These are phyloP conservation scores for Blastobotrys indianensis DNA, from an alignment of 1,139 yeast species.

Conservation along the genomic window DNA sequence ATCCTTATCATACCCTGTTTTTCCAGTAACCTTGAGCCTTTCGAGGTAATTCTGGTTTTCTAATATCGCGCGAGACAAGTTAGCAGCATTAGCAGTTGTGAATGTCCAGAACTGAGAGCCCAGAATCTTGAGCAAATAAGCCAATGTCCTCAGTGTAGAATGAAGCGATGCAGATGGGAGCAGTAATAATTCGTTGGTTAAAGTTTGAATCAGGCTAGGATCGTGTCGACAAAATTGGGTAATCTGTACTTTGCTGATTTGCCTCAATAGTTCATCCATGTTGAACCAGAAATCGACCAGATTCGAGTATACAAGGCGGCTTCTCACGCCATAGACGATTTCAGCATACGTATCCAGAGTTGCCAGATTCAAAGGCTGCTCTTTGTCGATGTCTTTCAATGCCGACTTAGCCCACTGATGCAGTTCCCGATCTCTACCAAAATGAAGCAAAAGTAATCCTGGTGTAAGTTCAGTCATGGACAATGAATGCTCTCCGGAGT, in stretches of 20 bases:
- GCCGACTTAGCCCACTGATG: slow-evolving; percentile 26
- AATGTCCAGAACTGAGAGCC: slow-evolving; percentile 8
- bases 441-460: slow-evolving; percentile 29
- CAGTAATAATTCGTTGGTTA: slow-evolving; percentile 7
- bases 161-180: slow-evolving; percentile 9
- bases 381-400: slow-evolving; percentile 1
- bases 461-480: slow-evolving; percentile 23
- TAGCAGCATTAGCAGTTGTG: slow-evolving; percentile 4
- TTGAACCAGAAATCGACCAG: slow-evolving; percentile 10
- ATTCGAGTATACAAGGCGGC: neutral
- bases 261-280: slow-evolving; percentile 3
- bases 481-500: neutral
- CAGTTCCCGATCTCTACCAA: slow-evolving; percentile 23
- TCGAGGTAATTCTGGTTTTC: slow-evolving; percentile 6
- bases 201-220: slow-evolving; percentile 4
- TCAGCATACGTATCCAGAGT: neutral
- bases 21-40: neutral
- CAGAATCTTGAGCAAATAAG: slow-evolving; percentile 1
- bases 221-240: slow-evolving; percentile 1
- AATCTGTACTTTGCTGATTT: neutral
- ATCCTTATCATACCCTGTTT: slow-evolving; percentile 8
- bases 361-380: neutral
- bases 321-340: slow-evolving; percentile 1
- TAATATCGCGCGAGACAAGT: slow-evolving; percentile 3
- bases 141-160: slow-evolving; percentile 9